A percentile compares a stretch with the other conserved stretches of the same genome.
Conservation (phyloP, 2,329 filamentous ascomycete species). For the Ophiostoma australiae region DNA sequence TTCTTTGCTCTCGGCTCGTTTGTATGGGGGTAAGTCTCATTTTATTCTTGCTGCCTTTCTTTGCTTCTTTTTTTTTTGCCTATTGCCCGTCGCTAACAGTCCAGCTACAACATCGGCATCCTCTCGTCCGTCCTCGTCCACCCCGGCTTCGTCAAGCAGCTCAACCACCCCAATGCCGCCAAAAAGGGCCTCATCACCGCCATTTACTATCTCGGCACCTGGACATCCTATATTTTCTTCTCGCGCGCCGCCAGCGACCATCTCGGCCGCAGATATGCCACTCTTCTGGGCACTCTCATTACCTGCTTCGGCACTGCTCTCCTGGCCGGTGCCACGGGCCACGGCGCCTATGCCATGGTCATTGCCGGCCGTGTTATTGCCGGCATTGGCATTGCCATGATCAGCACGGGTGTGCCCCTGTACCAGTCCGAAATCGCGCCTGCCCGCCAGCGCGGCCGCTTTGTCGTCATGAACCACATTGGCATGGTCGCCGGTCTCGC, state of each 20-base stretch:
- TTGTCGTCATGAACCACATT: constrained; percentile 56
- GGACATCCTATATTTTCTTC: constrained; percentile 50
- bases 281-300: constrained; percentile 43
- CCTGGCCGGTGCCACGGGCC: constrained; percentile 42
- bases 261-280: constrained; percentile 49
- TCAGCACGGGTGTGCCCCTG: constrained; percentile 53
- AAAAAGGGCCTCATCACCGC: constrained; percentile 50
- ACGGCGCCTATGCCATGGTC: constrained; percentile 44
- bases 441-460: constrained; percentile 48
- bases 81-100: constrained; percentile 4
- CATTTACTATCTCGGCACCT: constrained; percentile 55
- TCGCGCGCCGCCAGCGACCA: constrained; percentile 49
- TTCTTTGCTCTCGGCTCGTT: constrained; percentile 54
- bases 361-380: constrained; percentile 48
- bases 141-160: constrained; percentile 47
- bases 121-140: constrained; percentile 53
- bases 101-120: constrained; percentile 54
- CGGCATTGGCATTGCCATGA: constrained; percentile 50
- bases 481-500: constrained; percentile 53
- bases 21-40: constrained; percentile 47
- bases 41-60: background rate
- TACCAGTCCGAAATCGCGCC: constrained; percentile 57
- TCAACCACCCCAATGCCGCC: constrained; percentile 42
- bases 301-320: constrained; percentile 47
- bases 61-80: background rate